Evolutionary conservation across 768 basidiomycete species (phyloP).

Genomic region (Daedalea quercina): DNA sequence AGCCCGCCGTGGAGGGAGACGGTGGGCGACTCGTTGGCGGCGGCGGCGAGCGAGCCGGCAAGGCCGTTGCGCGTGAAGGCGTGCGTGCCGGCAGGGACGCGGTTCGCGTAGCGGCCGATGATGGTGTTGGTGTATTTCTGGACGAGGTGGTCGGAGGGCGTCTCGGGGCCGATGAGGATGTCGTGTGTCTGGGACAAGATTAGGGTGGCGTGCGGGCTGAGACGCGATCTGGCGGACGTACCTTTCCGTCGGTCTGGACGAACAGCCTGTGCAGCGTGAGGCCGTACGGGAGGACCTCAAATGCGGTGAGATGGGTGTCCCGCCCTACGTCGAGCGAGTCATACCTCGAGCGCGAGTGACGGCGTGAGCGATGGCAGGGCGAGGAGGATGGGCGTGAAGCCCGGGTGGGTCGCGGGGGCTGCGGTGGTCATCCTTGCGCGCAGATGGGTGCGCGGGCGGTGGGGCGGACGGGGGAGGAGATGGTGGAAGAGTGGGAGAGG

Average conservation of each 20-base stretch:
- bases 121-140: conserved; percentile 71
- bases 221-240: conserved; percentile 20
- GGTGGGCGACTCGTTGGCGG: conserved; percentile 21
- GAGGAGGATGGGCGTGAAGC: conserved; percentile 45
- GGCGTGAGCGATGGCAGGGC: conserved; percentile 50
- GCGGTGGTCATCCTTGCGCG: neutral
- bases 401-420: conserved; percentile 7
- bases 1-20: conserved; percentile 75
- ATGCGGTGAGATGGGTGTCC: neutral
- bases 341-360: conserved; percentile 56
- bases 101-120: conserved; percentile 68
- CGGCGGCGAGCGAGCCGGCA: conserved; percentile 35
- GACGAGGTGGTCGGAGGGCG: conserved; percentile 45
- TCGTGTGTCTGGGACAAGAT: conserved; percentile 53
- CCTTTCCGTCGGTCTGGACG: conserved; percentile 59
- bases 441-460: neutral
- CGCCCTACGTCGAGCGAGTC: too few relatives aligned
- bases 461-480: neutral
- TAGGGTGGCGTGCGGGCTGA: neutral
- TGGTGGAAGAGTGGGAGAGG: neutral
- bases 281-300: conserved; percentile 58
- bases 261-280: conserved; percentile 64
- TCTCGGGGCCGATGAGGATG: conserved; percentile 68
- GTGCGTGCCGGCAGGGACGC: conserved; percentile 49
- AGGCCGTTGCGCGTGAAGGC: conserved; percentile 37